Conservation (phyloP, 495 filamentous ascomycete species). For the Trypethelium eluteriae region DNA sequence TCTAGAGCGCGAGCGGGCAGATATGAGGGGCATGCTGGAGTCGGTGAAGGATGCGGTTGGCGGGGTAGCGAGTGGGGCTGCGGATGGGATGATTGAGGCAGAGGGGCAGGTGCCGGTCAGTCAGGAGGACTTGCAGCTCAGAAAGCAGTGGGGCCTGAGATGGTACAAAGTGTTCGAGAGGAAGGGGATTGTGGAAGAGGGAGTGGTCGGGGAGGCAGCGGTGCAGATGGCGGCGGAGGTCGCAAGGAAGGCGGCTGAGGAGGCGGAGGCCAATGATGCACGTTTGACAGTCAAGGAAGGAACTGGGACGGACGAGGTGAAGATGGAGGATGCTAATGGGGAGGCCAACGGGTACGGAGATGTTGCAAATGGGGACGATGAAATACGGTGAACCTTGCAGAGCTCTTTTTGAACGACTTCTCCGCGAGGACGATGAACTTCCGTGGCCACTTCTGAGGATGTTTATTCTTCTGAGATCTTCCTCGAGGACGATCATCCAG, state of each 20-base stretch:
- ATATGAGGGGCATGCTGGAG: constrained; percentile 71
- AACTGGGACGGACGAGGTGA: neutral
- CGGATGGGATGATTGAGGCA: constrained; percentile 59
- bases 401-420: no score
- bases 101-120: constrained; percentile 55
- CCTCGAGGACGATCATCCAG: no score
- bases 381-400: no score
- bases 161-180: constrained; percentile 82
- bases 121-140: constrained; percentile 48
- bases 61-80: constrained; percentile 62
- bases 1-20: constrained; percentile 53
- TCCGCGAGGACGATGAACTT: no score
- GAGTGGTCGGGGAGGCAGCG: constrained; percentile 34
- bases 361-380: neutral
- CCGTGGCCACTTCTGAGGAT: no score
- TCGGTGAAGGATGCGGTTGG: constrained; percentile 72
- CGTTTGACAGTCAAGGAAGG: neutral
- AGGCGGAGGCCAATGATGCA: neutral
- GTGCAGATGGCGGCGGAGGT: constrained; percentile 27
- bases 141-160: constrained; percentile 72
- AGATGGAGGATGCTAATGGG: neutral
- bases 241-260: constrained; percentile 14
- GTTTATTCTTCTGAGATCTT: no score
- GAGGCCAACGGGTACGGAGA: neutral
- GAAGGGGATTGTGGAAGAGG: constrained; percentile 76